Percentiles rank a stretch among this genome's conserved stretches.
These are phyloP conservation scores for Thalassiosira mediterranea DNA, from an alignment of 352 stramenopile genomes.

Conservation along the genomic window DNA sequence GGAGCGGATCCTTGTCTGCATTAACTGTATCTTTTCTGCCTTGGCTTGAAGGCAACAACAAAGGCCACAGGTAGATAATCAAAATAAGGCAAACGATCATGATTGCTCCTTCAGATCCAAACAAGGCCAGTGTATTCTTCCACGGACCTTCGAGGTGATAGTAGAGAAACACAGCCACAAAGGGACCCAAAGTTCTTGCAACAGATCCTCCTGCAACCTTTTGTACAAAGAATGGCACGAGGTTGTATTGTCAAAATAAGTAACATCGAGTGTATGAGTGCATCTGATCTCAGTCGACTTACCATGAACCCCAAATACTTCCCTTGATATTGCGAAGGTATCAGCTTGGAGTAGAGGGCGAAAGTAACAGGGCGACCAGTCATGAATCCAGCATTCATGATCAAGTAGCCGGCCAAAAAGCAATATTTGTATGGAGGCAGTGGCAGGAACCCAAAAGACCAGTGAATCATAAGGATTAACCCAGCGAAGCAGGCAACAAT, in stretches of 20 bases:
- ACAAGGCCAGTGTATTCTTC: conserved; percentile 22
- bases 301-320: conserved; percentile 32
- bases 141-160: conserved; percentile 15
- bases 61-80: conserved; percentile 8
- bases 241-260: no score
- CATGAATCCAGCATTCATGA: conserved; percentile 38
- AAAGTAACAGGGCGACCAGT: conserved; percentile 30
- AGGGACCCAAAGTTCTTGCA: conserved; percentile 19
- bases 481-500: conserved; percentile 19
- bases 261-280: no score
- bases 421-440: not conserved
- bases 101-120: conserved; percentile 9
- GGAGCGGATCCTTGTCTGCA: no score
- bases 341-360: conserved; percentile 31
- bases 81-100: conserved; percentile 14
- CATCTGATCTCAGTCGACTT: no score
- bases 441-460: not conserved
- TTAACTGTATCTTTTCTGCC: no score
- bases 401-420: conserved; percentile 21
- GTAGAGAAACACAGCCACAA: conserved; percentile 20
- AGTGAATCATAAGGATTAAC: conserved; percentile 22
- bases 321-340: conserved; percentile 20
- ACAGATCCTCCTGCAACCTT: conserved; percentile 18
- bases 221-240: no score
- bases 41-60: conserved; percentile 7